Conservation (phyloP, 2,329 filamentous ascomycete species). For the Microthyrium microscopicum region DNA sequence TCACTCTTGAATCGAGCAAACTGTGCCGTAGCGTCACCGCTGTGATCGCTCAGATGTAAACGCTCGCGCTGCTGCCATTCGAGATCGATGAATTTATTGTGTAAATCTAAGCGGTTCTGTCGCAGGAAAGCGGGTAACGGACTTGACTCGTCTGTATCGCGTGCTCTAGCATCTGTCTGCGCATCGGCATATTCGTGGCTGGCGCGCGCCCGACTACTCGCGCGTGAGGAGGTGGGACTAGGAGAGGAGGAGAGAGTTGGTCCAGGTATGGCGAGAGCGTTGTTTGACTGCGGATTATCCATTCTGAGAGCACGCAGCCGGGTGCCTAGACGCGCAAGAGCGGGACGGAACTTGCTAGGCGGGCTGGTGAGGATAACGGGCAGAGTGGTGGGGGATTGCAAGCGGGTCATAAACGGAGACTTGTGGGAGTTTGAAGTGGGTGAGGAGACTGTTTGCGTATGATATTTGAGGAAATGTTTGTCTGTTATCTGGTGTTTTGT, state of each 20-base stretch:
- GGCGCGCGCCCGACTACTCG: background rate
- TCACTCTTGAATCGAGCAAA: slow-evolving; percentile 43
- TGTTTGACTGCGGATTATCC: background rate
- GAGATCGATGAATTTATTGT: slow-evolving; percentile 43
- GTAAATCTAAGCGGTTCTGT: slow-evolving; percentile 36
- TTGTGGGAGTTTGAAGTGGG: too few species aligned
- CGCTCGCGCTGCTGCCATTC: slow-evolving; percentile 43
- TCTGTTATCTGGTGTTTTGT: too few species aligned
- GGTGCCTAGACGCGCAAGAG: background rate
- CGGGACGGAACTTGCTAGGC: background rate
- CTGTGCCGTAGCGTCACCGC: slow-evolving; percentile 30
- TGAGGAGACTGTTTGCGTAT: too few species aligned
- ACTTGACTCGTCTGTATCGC: background rate
- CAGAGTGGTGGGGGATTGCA: too few species aligned
- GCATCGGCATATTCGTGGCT: background rate
- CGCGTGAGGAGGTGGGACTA: slow-evolving; percentile 1
- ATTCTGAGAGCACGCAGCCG: background rate
- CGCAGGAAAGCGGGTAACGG: slow-evolving; percentile 37
- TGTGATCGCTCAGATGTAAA: slow-evolving; percentile 18
- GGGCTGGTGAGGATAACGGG: too few species aligned
- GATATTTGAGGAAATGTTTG: too few species aligned
- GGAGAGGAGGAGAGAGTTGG: background rate
- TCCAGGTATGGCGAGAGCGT: background rate
- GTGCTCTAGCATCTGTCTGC: background rate
- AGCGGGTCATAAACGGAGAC: too few species aligned